Base-by-base conservation (phyloP, 371 early-diverging fungal genomes). In the Mortierella sp. region DNA sequence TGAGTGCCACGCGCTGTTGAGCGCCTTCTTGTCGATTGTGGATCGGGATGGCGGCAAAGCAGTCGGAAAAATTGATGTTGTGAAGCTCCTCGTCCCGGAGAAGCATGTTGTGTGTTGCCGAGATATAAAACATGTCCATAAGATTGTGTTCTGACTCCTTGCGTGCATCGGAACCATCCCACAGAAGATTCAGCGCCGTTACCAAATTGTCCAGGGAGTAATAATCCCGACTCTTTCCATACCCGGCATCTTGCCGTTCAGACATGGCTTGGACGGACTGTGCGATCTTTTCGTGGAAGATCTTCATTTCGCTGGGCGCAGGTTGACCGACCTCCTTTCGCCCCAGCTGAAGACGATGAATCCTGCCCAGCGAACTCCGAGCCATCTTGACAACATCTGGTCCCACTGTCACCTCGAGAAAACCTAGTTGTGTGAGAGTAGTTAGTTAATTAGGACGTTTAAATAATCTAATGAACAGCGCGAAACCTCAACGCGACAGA, bases 341-440 rank as follows among this genome's bases (percentile, higher is more conserved):
- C 8, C 24, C 24, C 67, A 64, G 19, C 10, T 64, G 67, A 37
- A 64, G 67, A 37, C 67, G 34, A 34, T 64, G 67, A 40, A 64
- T 64, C 10, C 67, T 64, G 24, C 67, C 67, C 9, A 64, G 21
- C 8, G 67, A 19, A 24, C 67, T 64, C 37, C 67, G 67, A 24
- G 67, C 67, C 67, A 64, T 40, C 40, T 64, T 64, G 37, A 64
- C 40, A 16, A 34, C 67, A 37, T 64, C 67, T 19, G 67, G 67
- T 40, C 67, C 67, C 24, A 64, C 67, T 21, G 67, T 9, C 24
- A 64, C 67, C 24, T 64, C 67, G 37, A 64, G 37, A 64, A 64
- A 37, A 0, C 37, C 40, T 24, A 37, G 21, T 8, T 37, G 43
- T 40, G 6, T 37, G 34, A 8, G 67, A 31, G 3, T 31, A 37